Percentiles rank a stretch among this genome's conserved stretches.
Conservation (phyloP, 169 alveolate genomes). For the Cryptosporidium viatorum region DNA sequence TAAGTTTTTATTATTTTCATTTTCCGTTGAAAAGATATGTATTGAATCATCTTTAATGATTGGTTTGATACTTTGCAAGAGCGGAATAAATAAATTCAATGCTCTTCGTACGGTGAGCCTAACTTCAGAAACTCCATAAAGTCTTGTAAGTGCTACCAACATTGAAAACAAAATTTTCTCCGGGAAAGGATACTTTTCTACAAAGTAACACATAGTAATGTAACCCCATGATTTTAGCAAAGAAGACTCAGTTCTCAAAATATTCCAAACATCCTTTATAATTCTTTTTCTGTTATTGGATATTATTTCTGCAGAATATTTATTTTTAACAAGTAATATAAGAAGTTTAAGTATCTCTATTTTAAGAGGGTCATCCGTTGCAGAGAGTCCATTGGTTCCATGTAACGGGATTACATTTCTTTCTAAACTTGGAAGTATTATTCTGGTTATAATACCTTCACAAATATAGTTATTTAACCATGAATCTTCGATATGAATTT, state of each 20-base stretch:
- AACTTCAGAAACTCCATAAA: conserved; percentile 71
- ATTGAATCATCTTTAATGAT: not conserved
- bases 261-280: conserved; percentile 65
- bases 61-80: conserved; percentile 30
- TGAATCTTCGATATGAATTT: conserved; percentile 7
- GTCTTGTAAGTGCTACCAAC: conserved; percentile 55
- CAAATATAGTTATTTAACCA: conserved; percentile 54
- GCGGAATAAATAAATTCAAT: conserved; percentile 49
- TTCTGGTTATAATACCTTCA: conserved; percentile 61
- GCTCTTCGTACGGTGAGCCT: conserved; percentile 58
- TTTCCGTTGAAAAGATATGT: not conserved
- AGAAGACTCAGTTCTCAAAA: conserved; percentile 64
- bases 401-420: conserved; percentile 52
- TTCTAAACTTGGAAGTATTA: conserved; percentile 55
- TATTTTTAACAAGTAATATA: conserved; percentile 28
- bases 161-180: conserved; percentile 72
- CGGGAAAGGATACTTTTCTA: conserved; percentile 60
- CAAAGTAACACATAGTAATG: conserved; percentile 72
- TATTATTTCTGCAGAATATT: not conserved
- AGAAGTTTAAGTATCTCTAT: conserved; percentile 56
- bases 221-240: conserved; percentile 72
- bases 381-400: conserved; percentile 60
- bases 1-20: not conserved
- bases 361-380: conserved; percentile 64
- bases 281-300: conserved; percentile 52